A percentile compares a stretch with the other conserved stretches of the same genome.
Conservation (phyloP, 768 basidiomycete genomes). For the Pulveroboletus ravenelii region DNA sequence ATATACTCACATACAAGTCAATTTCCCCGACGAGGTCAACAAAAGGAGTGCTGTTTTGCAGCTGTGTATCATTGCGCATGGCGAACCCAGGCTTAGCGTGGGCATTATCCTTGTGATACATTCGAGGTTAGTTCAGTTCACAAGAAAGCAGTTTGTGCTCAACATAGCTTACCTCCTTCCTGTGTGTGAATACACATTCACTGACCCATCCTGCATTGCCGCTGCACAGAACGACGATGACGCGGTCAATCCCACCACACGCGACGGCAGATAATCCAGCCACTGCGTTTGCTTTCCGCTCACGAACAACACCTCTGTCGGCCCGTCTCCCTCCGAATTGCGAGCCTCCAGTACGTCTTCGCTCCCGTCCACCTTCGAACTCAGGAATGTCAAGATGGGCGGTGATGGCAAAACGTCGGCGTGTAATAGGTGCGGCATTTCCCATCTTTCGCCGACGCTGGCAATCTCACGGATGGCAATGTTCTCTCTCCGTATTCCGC, state of each 20-base stretch:
- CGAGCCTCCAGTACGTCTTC: conserved; percentile 70
- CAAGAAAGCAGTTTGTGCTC: background rate
- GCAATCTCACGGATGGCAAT: conserved; percentile 54
- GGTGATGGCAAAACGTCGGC: conserved; percentile 40
- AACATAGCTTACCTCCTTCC: conserved; percentile 65
- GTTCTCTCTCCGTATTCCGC: conserved; percentile 51
- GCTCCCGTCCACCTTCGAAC: conserved; percentile 55
- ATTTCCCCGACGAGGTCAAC: conserved; percentile 64
- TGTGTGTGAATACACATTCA: conserved; percentile 80
- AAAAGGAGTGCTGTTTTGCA: conserved; percentile 62
- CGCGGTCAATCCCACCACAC: conserved; percentile 62
- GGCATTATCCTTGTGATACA: conserved; percentile 62
- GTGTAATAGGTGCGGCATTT: conserved; percentile 19
- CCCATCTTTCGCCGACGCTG: conserved; percentile 11
- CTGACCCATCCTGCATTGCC: conserved; percentile 69
- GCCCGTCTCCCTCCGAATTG: conserved; percentile 67
- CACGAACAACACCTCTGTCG: conserved; percentile 62
- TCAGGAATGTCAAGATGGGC: conserved; percentile 56
- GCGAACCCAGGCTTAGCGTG: conserved; percentile 64
- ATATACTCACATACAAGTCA: conserved; percentile 67
- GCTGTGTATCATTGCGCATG: conserved; percentile 65
- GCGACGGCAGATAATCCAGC: conserved; percentile 82
- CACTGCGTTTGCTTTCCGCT: conserved; percentile 72
- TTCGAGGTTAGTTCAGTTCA: conserved; percentile 1
- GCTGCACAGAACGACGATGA: conserved; percentile 69